Evolutionary conservation across 768 basidiomycete species (phyloP).

Genomic region (Tulasnella sp.): DNA sequence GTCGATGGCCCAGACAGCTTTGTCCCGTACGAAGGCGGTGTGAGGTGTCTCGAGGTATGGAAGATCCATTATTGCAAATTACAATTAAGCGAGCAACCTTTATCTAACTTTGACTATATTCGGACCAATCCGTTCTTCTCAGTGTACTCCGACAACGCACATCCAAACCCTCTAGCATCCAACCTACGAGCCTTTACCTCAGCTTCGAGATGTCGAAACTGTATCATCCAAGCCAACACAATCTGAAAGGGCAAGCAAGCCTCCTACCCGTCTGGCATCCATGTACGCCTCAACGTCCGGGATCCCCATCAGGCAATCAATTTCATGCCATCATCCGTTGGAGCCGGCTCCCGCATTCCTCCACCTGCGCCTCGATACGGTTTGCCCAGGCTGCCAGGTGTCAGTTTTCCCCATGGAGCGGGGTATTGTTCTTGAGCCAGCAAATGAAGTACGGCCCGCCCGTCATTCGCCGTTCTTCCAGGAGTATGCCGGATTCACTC

Average conservation of each 20-base stretch:
- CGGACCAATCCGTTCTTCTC: not conserved
- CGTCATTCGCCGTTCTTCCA: too few species aligned
- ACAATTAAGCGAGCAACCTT: not conserved
- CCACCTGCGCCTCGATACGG: slow-evolving; percentile 41
- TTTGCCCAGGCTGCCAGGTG: slow-evolving; percentile 68
- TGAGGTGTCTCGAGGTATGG: slow-evolving; percentile 58
- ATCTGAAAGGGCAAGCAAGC: not conserved
- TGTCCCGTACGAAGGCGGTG: slow-evolving; percentile 54
- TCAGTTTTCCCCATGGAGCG: slow-evolving; percentile 74
- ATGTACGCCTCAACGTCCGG: not conserved
- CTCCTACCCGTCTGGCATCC: not conserved
- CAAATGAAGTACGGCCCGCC: too few species aligned
- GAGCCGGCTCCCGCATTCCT: slow-evolving; percentile 33
- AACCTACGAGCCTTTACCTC: not conserved
- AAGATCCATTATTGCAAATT: slow-evolving; percentile 11
- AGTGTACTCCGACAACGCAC: slow-evolving; percentile 1
- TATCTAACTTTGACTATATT: slow-evolving; percentile 7
- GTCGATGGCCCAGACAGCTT: slow-evolving; percentile 61
- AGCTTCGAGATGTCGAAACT: not conserved
- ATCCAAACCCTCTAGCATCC: not conserved
- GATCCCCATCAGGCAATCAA: slow-evolving; percentile 14
- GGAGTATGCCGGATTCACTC: too few species aligned
- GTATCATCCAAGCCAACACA: not conserved
- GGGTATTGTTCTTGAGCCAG: slow-evolving; percentile 78
- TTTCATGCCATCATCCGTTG: slow-evolving; percentile 32